These are phyloP conservation scores for Kodamaea fungicola DNA, from an alignment of 1,139 yeast species.

Conservation along the genomic window DNA sequence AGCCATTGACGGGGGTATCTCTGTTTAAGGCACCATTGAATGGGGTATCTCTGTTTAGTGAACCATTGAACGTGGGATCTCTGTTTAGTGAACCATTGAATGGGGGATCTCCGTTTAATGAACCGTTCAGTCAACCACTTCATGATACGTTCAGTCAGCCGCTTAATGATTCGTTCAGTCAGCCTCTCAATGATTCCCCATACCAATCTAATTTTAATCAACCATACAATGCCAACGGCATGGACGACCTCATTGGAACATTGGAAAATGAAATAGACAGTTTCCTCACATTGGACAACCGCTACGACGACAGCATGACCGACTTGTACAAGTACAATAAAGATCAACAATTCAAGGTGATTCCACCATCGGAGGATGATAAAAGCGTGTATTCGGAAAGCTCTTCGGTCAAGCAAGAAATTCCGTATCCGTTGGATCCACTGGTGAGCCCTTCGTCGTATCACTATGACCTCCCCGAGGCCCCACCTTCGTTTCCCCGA, in stretches of 20 bases:
- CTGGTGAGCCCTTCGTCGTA: constrained; percentile 5
- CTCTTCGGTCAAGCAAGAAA: constrained; percentile 1
- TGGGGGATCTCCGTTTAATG: no score
- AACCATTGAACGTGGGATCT: no score
- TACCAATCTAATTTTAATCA: background rate
- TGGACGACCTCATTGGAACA: constrained; percentile 18
- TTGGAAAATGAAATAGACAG: constrained; percentile 17
- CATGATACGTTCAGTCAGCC: no score
- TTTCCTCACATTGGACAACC: constrained; percentile 10
- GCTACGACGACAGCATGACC: background rate
- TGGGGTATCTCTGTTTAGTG: no score
- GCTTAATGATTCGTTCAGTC: no score
- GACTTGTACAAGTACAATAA: constrained; percentile 3
- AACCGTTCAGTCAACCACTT: background rate
- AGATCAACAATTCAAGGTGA: constrained; percentile 1
- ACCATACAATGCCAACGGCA: background rate
- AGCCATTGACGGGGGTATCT: no score
- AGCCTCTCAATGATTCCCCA: background rate
- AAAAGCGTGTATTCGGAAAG: constrained; percentile 6
- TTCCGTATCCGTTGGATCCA: constrained; percentile 9
- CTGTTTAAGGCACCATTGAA: no score
- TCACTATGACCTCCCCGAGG: background rate
- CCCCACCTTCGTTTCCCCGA: constrained; percentile 5
- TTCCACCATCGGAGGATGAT: constrained; percentile 1
- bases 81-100: no score